A percentile compares a stretch with the other conserved stretches of the same genome.
These are phyloP conservation scores for Gryganskiella cystojenkinii DNA, from an alignment of 192 early-diverging fungal species.

Conservation along the genomic window DNA sequence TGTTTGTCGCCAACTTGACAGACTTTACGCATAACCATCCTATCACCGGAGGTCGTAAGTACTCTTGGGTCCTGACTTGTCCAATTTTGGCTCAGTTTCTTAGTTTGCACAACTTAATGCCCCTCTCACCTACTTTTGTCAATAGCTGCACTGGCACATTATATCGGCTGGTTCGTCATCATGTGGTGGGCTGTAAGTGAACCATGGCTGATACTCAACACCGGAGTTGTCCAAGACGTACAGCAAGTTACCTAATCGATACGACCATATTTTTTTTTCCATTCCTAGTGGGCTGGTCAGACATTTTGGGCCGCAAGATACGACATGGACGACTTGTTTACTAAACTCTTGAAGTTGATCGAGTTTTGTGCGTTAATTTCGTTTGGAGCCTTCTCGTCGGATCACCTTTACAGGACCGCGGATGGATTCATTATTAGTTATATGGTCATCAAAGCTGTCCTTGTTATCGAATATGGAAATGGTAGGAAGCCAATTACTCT, in stretches of 20 bases:
- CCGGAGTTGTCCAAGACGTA: not conserved
- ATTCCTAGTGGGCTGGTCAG: conserved; percentile 57
- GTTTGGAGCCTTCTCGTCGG: conserved; percentile 54
- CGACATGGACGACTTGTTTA: conserved; percentile 37
- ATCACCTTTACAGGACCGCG: conserved; percentile 53
- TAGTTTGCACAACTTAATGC: too few relatives aligned
- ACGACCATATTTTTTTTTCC: conserved; percentile 3
- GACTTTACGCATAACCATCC: conserved; percentile 60
- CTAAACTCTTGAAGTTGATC: conserved; percentile 24
- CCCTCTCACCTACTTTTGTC: not conserved
- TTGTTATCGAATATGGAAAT: conserved; percentile 57
- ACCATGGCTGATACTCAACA: not conserved
- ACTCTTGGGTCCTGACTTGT: not conserved
- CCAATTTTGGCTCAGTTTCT: too few relatives aligned
- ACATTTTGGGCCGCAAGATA: conserved; percentile 31
- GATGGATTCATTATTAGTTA: conserved; percentile 56
- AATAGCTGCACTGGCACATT: conserved; percentile 46
- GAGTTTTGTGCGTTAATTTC: conserved; percentile 42
- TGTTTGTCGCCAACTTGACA: conserved; percentile 61
- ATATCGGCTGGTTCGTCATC: conserved; percentile 61
- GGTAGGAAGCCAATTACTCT: conserved; percentile 23
- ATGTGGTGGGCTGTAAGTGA: conserved; percentile 59
- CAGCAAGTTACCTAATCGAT: not conserved
- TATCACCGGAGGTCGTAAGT: conserved; percentile 52
- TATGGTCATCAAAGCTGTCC: conserved; percentile 53